Evolutionary conservation across 2,329 filamentous ascomycete species (phyloP).

Genomic region (Penicillium sclerotiorum): DNA sequence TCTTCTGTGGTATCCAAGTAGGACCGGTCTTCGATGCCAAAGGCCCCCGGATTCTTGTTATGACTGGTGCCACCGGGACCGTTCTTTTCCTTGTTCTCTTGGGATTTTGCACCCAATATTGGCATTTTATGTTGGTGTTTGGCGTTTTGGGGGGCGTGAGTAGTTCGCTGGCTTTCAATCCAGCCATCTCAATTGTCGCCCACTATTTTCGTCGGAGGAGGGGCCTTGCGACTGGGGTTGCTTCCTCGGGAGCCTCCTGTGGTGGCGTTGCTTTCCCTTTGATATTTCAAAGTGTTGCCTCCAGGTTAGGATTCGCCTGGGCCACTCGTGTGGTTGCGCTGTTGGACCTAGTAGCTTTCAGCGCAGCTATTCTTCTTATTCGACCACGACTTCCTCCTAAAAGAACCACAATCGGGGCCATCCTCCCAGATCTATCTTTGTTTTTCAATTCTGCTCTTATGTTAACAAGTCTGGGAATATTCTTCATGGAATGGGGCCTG

Average conservation of each 20-base stretch:
- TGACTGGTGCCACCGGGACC: neutral
- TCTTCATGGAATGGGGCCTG: no score
- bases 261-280: conserved; percentile 59
- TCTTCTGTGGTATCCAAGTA: neutral
- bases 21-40: neutral
- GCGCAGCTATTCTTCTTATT: neutral
- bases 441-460: no score
- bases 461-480: no score
- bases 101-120: conserved; percentile 20
- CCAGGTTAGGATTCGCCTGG: conserved; percentile 55
- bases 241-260: conserved; percentile 51
- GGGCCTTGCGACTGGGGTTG: conserved; percentile 42
- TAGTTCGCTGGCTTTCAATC: conserved; percentile 24
- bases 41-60: neutral
- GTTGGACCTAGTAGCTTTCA: conserved; percentile 41
- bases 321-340: conserved; percentile 55
- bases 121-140: conserved; percentile 29
- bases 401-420: neutral
- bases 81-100: neutral
- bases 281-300: conserved; percentile 52
- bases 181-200: conserved; percentile 22
- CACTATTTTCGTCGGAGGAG: conserved; percentile 31
- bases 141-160: conserved; percentile 24
- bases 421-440: no score
- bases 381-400: neutral